Percentiles rank a stretch among this genome's conserved stretches.
Evolutionary conservation across 2,329 filamentous ascomycete species (phyloP).

Genomic region (Trichoderma aggressivum): DNA sequence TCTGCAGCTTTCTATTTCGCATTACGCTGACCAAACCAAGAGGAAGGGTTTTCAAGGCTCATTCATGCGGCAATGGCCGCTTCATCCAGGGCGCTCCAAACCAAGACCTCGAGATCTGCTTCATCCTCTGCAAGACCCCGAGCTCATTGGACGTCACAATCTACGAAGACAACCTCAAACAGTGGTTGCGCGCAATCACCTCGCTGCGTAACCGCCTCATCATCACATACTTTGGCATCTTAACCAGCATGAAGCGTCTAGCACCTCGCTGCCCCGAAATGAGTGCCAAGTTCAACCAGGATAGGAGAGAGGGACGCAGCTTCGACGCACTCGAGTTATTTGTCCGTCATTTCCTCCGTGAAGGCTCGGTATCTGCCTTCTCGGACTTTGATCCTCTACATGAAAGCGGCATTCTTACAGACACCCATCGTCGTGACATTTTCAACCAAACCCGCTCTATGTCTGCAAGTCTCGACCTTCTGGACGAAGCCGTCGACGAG

Average conservation of each 20-base stretch:
- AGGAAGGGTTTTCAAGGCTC: background rate
- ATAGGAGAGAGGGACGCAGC: background rate
- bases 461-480: background rate
- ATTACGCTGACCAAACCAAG: background rate
- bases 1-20: background rate
- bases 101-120: background rate
- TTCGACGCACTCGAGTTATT: background rate
- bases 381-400: background rate
- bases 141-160: accelerated
- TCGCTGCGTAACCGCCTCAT: background rate
- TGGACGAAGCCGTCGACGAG: background rate
- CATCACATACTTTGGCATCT: too few species aligned
- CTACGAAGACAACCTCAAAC: background rate
- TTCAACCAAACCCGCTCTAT: background rate
- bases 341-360: background rate
- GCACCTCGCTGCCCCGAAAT: background rate
- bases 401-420: background rate
- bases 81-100: background rate
- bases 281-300: background rate
- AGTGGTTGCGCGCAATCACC: background rate
- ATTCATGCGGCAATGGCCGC: background rate
- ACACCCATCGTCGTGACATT: background rate
- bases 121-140: background rate
- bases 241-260: background rate
- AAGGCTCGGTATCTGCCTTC: background rate